Base-by-base conservation (phyloP, 192 early-diverging fungal genomes). In the Gamsiella multidivaricata region DNA sequence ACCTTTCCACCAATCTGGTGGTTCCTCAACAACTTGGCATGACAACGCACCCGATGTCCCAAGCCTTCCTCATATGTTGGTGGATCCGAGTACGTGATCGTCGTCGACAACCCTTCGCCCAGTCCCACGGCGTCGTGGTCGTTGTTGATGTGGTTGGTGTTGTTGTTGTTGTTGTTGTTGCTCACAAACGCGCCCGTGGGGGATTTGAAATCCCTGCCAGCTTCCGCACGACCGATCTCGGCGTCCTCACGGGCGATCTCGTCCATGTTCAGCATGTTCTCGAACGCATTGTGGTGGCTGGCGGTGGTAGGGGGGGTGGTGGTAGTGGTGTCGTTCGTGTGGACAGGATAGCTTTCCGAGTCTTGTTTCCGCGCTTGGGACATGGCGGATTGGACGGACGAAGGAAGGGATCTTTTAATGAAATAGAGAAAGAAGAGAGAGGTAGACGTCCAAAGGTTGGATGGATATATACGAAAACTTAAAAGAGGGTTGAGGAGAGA, bases 11-110 rank as follows among this genome's bases (percentile, higher is more conserved):
- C 55, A 0, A 31, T 15, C 0, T 36, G 63, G 22, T 51, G 61
- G 5, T 41, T 22, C 32, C 71, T 45, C 62, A 74, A 43, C 29
- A 74, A 20, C 28, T 61, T 74, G 20, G 47, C 67, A 29, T 69
- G 67, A 9, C 32, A 43, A 28, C 67, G 6, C 56, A 69, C 29
- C 56, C 43, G 31, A 42, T 20, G 4, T 53, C 67, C 57, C 22
- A 60, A 33, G 1, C 56, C 37, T 42, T 39, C 18, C 23, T 59
- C 57, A 15, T 69, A 69, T 18, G 67, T 53, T 14, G 67, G 67
- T 10, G 67, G 67, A 28, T 52, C 42, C 3, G 67, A 69, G 22
- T 11, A 18, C 5, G 49, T 50, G 17, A 45, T 2, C 29, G 23
- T 15, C 46, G 42, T 51, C 20, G 17, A 26, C 29, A 47, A 15